These are phyloP conservation scores for Sextonia rubra DNA, from an alignment of 164 flowering plant species.

Conservation along the genomic window DNA sequence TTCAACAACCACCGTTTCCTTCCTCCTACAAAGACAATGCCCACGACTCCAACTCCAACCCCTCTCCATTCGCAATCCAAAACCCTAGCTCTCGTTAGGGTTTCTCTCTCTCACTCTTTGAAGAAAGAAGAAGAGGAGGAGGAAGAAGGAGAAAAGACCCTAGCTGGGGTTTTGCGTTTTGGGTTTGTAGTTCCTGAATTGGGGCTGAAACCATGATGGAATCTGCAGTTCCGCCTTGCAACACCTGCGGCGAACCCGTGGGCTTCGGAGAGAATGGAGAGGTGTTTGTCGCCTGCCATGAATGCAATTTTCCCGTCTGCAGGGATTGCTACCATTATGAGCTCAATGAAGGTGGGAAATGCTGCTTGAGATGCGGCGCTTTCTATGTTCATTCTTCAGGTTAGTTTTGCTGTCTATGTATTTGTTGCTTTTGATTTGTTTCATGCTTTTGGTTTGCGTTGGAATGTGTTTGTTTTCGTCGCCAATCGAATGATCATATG, in stretches of 20 bases:
- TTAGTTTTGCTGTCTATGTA: background rate
- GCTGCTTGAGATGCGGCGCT: conserved; percentile 67
- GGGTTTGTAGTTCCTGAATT: background rate
- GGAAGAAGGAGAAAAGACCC: background rate
- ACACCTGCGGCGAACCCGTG: conserved; percentile 69
- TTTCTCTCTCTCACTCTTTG: background rate
- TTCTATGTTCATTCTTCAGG: conserved; percentile 41
- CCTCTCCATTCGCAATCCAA: conserved; percentile 4
- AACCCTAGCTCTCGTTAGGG: conserved; percentile 15
- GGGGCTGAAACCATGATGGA: conserved; percentile 55
- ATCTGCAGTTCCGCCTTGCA: conserved; percentile 64
- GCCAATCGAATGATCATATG: background rate
- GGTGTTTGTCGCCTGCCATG: conserved; percentile 78
- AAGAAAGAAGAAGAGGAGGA: conserved; percentile 1
- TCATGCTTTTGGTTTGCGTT: background rate
- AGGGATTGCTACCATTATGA: conserved; percentile 61
- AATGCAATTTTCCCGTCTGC: conserved; percentile 77
- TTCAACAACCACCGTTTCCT: conserved; percentile 29
- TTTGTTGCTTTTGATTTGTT: background rate
- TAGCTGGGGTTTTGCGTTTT: background rate
- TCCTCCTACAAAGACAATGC: conserved; percentile 24
- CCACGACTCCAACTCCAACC: conserved; percentile 16
- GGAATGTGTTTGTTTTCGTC: background rate
- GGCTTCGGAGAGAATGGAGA: conserved; percentile 57
- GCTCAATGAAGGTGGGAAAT: conserved; percentile 61